Evolutionary conservation across 2,329 filamentous ascomycete genomes (phyloP).

Genomic region (Aspergillus intermedius): DNA sequence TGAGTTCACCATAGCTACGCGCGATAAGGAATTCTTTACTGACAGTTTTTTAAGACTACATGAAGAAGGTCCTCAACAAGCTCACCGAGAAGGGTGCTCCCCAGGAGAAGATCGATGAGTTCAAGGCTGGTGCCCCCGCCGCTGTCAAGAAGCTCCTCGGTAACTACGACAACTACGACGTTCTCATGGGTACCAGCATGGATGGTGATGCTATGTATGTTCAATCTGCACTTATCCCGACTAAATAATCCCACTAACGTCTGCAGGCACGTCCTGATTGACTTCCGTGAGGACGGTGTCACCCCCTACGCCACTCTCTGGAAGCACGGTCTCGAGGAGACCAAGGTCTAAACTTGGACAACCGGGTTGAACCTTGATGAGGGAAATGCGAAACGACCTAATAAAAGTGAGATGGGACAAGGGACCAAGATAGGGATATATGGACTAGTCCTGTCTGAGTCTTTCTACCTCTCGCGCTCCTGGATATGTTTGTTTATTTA

Average conservation of each 20-base stretch:
- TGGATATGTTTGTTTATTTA: neutral
- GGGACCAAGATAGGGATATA: neutral
- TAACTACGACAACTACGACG: slow-evolving; percentile 96
- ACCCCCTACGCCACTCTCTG: slow-evolving; percentile 87
- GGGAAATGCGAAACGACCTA: neutral
- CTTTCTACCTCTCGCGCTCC: neutral
- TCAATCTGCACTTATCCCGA: neutral
- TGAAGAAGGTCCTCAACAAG: slow-evolving; percentile 75
- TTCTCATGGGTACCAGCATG: slow-evolving; percentile 88
- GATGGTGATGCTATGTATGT: slow-evolving; percentile 88
- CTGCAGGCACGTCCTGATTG: slow-evolving; percentile 74
- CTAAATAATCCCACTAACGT: slow-evolving; percentile 1
- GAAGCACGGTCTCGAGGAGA: slow-evolving; percentile 86
- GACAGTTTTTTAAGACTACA: slow-evolving; percentile 60
- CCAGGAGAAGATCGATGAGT: slow-evolving; percentile 64
- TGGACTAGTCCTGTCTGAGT: neutral
- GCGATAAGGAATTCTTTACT: neutral
- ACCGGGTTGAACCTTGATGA: slow-evolving; percentile 5
- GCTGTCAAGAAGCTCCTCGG: slow-evolving; percentile 79
- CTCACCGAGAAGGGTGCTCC: slow-evolving; percentile 58
- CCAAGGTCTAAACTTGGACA: slow-evolving; percentile 68
- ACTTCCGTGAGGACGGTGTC: slow-evolving; percentile 94
- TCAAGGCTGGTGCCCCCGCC: slow-evolving; percentile 66
- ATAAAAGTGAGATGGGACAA: slow-evolving; percentile 13
- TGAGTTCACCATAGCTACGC: slow-evolving; percentile 36